Base-by-base conservation (phyloP, 1,284 basidiomycete species). In the Irpex lacteus region DNA sequence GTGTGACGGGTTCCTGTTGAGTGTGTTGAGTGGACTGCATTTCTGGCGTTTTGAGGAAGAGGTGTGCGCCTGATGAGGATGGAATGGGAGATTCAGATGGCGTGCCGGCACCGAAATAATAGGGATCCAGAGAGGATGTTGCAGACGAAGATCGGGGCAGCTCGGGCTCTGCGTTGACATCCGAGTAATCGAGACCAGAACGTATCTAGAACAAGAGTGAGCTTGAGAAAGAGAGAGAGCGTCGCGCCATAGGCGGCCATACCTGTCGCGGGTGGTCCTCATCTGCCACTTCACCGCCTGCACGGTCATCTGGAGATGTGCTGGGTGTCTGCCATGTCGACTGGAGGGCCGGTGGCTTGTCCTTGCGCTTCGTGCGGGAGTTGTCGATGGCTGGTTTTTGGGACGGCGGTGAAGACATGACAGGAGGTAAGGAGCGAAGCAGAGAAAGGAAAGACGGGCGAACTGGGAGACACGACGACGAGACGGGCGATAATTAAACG, bases 121-220 rank as follows among this genome's bases (percentile, higher is more conserved):
- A 93, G 4, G 91, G 89, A 78, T 93, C 91, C 62, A 94, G 81
- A 58, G 91, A 91, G 36, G 91, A 92, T 58, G 88, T 86, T 66
- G 85, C 82, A 49, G 90, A 89, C 64, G 83, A 82, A 59, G 91
- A 88, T 66, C 84, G 82, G 13, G 78, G 77, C 8, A 70, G 55
- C 64, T 75, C 75, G 26, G 67, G 69, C 60, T 77, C 76, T 59
- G 63, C 73, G 66, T 72, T 69, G 66, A 71, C 72, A 60, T 69
- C 71, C 58, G 62, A 66, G 8, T 70, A 68, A 50, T 75, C 75
- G 59, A 76, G 75, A 60, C 80, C 76, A 63, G 80, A 69, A 63
- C 69, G 78, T 56, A 78, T 79, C 79, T 82, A 71, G 11, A 32
- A 37, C 4, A 56, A 19, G 2, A 8, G 38, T 62, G n/a, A 56